Base-by-base conservation (phyloP, 2,329 filamentous ascomycete species). In the Colletotrichum plurivorum region DNA sequence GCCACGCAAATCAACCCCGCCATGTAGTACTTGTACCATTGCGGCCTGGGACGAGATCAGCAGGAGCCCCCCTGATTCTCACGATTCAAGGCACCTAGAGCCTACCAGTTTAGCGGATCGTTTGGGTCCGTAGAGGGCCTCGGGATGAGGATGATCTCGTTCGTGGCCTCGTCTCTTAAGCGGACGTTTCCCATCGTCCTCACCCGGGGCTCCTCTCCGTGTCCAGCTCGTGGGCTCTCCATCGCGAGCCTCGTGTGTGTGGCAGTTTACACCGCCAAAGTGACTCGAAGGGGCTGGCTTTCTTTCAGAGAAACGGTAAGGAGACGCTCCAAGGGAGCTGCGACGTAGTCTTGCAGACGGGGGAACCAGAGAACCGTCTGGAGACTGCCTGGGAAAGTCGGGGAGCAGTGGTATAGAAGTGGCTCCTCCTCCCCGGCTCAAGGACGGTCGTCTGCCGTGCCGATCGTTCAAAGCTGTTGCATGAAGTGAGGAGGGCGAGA, bases 51-150 rank as follows among this genome's bases (percentile, higher is more conserved):
- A 45, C 41, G 39, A 43, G 45, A 45, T 67, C 56, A 69, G 63
- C 51, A 31, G 39, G 20, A 46, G 25, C 4, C 31, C 27, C 27
- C 36, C 25, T 51, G 27, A 22, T 36, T 46, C 54, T 43, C 27
- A 25, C 43, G 49, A 59, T 55, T 43, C 31, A 18, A 25, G 22
- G 25, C 54, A 36, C 18, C 22, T 45, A 45, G 62, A 74, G 75
- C 71, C 74, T 76, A 84, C 85, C 85, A 86, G 71, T 84, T 88
- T 58, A 88, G 74, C 3, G 86, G 84, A 69, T 87, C 84, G 54
- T 84, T 82, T n/a, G 84, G 84, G 69, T 87, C 83, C 22, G 78
- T 73, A 2, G 82, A 83, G 6, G 85, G 85, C 2, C 58, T 78
- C 2, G 85, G 85, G 18, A 87, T 81, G 20, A 87, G 76, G 41